Conservation (phyloP, 2,329 filamentous ascomycete genomes). For the Neofusicoccum parvum region DNA sequence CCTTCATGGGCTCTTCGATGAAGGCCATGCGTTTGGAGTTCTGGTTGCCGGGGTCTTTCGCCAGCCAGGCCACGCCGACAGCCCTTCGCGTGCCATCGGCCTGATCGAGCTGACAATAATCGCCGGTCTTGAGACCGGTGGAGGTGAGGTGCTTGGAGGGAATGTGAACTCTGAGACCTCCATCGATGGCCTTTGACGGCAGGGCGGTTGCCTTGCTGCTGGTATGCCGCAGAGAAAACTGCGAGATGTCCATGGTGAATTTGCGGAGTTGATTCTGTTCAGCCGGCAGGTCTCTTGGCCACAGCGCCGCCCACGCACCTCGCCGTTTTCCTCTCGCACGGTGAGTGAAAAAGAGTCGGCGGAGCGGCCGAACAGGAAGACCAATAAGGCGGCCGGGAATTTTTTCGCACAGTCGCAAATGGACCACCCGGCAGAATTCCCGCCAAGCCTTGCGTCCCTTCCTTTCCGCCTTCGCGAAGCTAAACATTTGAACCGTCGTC, state of each 20-base stretch:
- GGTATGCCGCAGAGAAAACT: conserved; percentile 18
- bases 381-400: not conserved
- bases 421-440: not conserved
- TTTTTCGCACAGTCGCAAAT: not conserved
- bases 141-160: conserved; percentile 58
- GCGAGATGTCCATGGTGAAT: conserved; percentile 12
- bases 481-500: not conserved
- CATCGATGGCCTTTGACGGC: conserved; percentile 53
- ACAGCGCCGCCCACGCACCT: not conserved
- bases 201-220: conserved; percentile 53
- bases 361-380: not conserved
- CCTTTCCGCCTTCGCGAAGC: conserved; percentile 22
- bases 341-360: not conserved
- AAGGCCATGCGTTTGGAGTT: conserved; percentile 48
- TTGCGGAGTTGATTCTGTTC: not conserved
- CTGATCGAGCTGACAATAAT: conserved; percentile 56
- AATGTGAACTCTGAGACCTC: conserved; percentile 62
- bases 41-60: conserved; percentile 46
- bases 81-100: conserved; percentile 45
- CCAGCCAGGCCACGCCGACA: conserved; percentile 65
- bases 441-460: too few species aligned
- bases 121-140: conserved; percentile 59
- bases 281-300: too few species aligned
- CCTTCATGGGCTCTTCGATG: conserved; percentile 73
- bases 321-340: not conserved